Percentiles rank a stretch among this genome's conserved stretches.
These are phyloP conservation scores for Arthrobotrys entomopaga DNA, from an alignment of 2,329 filamentous ascomycete genomes.

Conservation along the genomic window DNA sequence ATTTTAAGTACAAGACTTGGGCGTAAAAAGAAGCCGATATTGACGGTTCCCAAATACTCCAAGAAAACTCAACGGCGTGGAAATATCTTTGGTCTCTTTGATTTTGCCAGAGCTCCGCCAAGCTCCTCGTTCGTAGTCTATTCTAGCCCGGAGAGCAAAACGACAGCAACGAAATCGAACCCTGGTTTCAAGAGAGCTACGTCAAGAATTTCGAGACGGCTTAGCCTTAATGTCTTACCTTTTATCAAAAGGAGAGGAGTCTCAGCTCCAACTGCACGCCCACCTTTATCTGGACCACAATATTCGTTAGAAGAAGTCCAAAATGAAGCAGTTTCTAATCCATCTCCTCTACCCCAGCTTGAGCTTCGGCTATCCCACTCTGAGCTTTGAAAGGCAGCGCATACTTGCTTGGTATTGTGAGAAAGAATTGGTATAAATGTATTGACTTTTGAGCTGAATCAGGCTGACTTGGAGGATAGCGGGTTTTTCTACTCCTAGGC, in stretches of 20 bases:
- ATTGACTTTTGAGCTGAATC: too few relatives aligned
- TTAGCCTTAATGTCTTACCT: constrained; percentile 23
- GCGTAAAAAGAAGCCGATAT: constrained; percentile 48
- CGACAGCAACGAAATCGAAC: constrained; percentile 1
- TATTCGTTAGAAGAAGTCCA: too few relatives aligned
- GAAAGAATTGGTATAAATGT: too few relatives aligned
- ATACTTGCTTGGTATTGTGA: too few relatives aligned
- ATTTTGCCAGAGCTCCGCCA: constrained; percentile 15
- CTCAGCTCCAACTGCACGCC: not conserved
- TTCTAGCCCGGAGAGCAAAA: not conserved
- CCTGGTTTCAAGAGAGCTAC: not conserved
- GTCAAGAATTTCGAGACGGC: constrained; percentile 15
- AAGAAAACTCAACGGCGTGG: constrained; percentile 29
- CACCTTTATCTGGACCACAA: too few relatives aligned
- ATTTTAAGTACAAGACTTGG: constrained; percentile 32
- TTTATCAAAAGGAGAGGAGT: constrained; percentile 19
- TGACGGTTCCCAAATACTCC: constrained; percentile 38
- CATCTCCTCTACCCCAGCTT: constrained; percentile 33
- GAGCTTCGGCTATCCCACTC: constrained; percentile 32
- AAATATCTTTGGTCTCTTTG: constrained; percentile 38
- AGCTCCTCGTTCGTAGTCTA: constrained; percentile 24
- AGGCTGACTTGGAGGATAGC: too few relatives aligned
- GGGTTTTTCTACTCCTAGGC: too few relatives aligned
- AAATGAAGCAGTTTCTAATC: not conserved
- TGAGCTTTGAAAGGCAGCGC: not conserved